Evolutionary conservation across 1,139 yeast species (phyloP).

Genomic region (Geotrichum candidum): DNA sequence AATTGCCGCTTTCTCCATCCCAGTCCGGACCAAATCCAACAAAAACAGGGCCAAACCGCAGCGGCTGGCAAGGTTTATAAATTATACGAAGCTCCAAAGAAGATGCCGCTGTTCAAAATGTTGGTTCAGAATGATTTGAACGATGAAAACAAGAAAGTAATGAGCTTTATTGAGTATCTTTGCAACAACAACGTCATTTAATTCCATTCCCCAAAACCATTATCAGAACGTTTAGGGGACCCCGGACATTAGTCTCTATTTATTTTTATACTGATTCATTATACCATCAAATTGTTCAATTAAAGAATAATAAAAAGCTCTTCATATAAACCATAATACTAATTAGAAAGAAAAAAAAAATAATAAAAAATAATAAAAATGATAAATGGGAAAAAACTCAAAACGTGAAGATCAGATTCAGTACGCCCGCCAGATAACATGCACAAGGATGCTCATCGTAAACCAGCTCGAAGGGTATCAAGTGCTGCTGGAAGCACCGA

Average conservation of each 20-base stretch:
- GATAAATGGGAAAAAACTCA: background rate
- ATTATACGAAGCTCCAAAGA: conserved; percentile 34
- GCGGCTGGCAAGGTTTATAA: conserved; percentile 24
- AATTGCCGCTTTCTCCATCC: background rate
- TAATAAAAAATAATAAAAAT: background rate
- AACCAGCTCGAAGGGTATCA: background rate
- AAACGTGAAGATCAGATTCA: background rate
- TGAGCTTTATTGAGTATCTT: conserved; percentile 31
- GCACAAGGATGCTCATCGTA: background rate
- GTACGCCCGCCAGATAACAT: background rate
- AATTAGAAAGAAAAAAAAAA: conserved; percentile 1
- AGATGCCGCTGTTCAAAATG: conserved; percentile 33
- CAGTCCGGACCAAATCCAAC: conserved; percentile 1
- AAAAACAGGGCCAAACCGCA: background rate
- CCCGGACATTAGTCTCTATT: background rate
- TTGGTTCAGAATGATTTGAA: conserved; percentile 39
- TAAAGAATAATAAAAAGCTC: background rate
- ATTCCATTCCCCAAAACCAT: background rate
- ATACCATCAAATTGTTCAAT: background rate
- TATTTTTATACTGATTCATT: background rate
- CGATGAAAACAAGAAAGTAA: conserved; percentile 31
- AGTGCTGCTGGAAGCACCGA: conserved; percentile 3
- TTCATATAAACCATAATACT: conserved; percentile 9
- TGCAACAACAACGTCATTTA: conserved; percentile 14
- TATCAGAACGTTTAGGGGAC: too few relatives aligned